Percentiles rank a stretch among this genome's conserved stretches.
Evolutionary conservation across 805 yeast genomes (phyloP).

Genomic region (Metschnikowia aberdeeniae): DNA sequence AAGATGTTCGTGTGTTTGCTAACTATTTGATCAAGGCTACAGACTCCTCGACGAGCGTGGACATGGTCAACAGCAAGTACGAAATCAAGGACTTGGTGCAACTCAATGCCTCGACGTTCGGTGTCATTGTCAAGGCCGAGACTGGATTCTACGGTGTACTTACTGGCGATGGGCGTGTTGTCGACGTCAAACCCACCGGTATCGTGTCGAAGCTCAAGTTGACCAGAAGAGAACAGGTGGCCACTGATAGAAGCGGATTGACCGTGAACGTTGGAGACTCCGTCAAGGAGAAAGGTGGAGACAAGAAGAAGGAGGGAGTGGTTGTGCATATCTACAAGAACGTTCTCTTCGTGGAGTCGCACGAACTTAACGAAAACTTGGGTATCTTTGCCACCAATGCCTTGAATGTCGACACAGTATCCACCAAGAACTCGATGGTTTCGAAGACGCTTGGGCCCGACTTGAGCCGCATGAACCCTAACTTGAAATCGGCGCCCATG

Average conservation of each 20-base stretch:
- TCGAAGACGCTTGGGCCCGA: slow-evolving; percentile 59
- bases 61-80: slow-evolving; percentile 71
- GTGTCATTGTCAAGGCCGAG: slow-evolving; percentile 86
- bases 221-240: slow-evolving; percentile 65
- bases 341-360: slow-evolving; percentile 73
- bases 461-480: slow-evolving; percentile 84
- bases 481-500: slow-evolving; percentile 44
- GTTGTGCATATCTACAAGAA: slow-evolving; percentile 84
- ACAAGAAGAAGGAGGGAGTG: slow-evolving; percentile 76
- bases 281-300: slow-evolving; percentile 78
- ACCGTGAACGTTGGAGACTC: slow-evolving; percentile 89
- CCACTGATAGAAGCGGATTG: slow-evolving; percentile 81
- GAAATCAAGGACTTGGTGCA: slow-evolving; percentile 88
- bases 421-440: slow-evolving; percentile 72
- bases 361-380: slow-evolving; percentile 74
- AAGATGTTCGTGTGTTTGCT: slow-evolving; percentile 89
- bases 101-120: slow-evolving; percentile 79
- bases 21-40: slow-evolving; percentile 87
- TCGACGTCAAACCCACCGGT: slow-evolving; percentile 72
- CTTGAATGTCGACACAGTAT: slow-evolving; percentile 72
- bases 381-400: slow-evolving; percentile 87
- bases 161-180: slow-evolving; percentile 73
- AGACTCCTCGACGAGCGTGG: slow-evolving; percentile 59
- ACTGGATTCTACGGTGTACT: slow-evolving; percentile 79
- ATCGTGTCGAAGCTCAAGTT: slow-evolving; percentile 72